phyloP scores from a whole-genome alignment of 2,329 filamentous ascomycete genomes.

The Trichoderma lentiforme region DNA sequence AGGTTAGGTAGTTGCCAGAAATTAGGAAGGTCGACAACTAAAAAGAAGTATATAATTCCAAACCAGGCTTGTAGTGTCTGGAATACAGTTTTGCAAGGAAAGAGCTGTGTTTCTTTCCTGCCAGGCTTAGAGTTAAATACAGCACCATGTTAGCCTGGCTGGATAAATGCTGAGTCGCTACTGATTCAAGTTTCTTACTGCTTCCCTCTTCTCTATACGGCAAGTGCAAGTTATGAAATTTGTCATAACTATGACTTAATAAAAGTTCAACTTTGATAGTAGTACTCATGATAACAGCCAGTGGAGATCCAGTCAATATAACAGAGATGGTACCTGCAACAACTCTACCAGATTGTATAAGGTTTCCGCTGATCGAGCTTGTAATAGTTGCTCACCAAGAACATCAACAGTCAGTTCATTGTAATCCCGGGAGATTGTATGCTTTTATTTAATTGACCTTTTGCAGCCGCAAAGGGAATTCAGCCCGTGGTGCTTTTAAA shows the following conservation, averaged over 20 bases:
- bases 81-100: background rate
- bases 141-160: background rate
- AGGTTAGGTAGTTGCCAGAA: background rate
- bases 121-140: background rate
- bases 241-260: too few relatives aligned
- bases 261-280: too few relatives aligned
- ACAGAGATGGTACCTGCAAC: too few relatives aligned
- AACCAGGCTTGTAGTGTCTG: background rate
- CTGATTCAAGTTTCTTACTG: background rate
- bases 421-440: too few relatives aligned
- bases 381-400: too few relatives aligned
- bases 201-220: background rate
- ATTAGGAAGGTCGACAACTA: background rate
- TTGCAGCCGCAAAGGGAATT: too few relatives aligned
- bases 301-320: too few relatives aligned
- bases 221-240: background rate
- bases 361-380: too few relatives aligned
- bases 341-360: too few relatives aligned
- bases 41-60: background rate
- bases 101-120: background rate
- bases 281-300: too few relatives aligned
- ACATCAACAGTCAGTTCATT: too few relatives aligned
- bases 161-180: background rate
- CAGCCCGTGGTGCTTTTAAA: background rate
- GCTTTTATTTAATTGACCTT: too few relatives aligned